Evolutionary conservation across 1,139 yeast species (phyloP).

Genomic region (Candida buenavistaensis): DNA sequence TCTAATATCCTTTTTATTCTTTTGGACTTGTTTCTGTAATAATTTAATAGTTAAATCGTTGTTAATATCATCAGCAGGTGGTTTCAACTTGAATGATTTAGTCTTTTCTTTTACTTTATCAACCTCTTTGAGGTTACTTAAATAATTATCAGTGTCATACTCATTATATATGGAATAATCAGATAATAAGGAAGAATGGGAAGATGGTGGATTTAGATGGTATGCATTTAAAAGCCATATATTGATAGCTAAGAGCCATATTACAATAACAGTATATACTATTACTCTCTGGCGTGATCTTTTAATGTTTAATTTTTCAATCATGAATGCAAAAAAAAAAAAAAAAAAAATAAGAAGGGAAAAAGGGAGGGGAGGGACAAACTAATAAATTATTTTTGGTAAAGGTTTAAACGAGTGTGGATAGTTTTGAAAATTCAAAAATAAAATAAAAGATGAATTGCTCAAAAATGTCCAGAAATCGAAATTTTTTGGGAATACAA

Average conservation of each 20-base stretch:
- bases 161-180: slow-evolving; percentile 13
- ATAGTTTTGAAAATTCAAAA: too few species aligned
- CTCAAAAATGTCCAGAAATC: too few species aligned
- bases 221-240: slow-evolving; percentile 12
- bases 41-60: slow-evolving; percentile 12
- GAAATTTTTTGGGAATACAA: too few species aligned
- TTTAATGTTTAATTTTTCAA: slow-evolving; percentile 13
- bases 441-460: too few species aligned
- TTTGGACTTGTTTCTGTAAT: slow-evolving; percentile 10
- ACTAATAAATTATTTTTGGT: too few species aligned
- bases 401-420: too few species aligned
- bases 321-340: too few species aligned
- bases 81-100: background rate
- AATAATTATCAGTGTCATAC: slow-evolving; percentile 7
- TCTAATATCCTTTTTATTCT: slow-evolving; percentile 10
- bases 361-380: too few species aligned
- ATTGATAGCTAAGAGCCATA: slow-evolving; percentile 13
- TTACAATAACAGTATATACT: slow-evolving; percentile 9
- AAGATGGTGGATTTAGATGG: slow-evolving; percentile 1
- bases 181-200: background rate
- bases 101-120: slow-evolving; percentile 1
- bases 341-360: too few species aligned
- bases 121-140: background rate
- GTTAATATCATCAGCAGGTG: slow-evolving; percentile 4
- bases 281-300: slow-evolving; percentile 13